A percentile compares a stretch with the other conserved stretches of the same genome.
These are phyloP conservation scores for Yarrowia hollandica DNA, from an alignment of 805 yeast species.

Conservation along the genomic window DNA sequence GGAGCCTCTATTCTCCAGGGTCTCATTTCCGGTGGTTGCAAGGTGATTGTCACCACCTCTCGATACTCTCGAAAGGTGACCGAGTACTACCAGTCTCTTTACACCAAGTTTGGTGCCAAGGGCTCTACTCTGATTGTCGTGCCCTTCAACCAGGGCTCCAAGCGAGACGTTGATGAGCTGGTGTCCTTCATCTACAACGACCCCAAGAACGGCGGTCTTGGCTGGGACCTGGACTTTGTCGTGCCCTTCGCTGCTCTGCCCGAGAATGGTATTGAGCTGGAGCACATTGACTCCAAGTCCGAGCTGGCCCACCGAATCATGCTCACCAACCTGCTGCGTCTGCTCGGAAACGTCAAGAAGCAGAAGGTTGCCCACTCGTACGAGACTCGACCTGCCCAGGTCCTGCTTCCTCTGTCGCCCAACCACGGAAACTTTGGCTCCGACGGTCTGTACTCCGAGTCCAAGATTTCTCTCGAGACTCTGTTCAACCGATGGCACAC, in stretches of 20 bases:
- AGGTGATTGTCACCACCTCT: constrained; percentile 93
- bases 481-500: constrained; percentile 98
- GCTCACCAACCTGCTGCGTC: constrained; percentile 92
- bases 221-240: constrained; percentile 96
- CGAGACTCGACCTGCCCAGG: constrained; percentile 98
- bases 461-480: constrained; percentile 92
- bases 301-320: constrained; percentile 98
- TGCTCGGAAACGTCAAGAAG: constrained; percentile 85
- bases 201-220: constrained; percentile 83
- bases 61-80: constrained; percentile 92
- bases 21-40: constrained; percentile 95
- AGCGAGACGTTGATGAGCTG: constrained; percentile 85
- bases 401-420: constrained; percentile 93
- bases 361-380: constrained; percentile 73
- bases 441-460: constrained; percentile 97
- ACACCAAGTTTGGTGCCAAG: constrained; percentile 87
- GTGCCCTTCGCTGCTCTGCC: constrained; percentile 99
- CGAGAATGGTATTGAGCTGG: constrained; percentile 95
- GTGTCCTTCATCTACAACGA: constrained; percentile 82
- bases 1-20: constrained; percentile 98
- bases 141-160: constrained; percentile 98
- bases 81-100: constrained; percentile 91
- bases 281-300: constrained; percentile 87
- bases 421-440: constrained; percentile 99
- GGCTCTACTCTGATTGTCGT: constrained; percentile 93